Base-by-base conservation (phyloP, 129 eudicot species). In the Flaveria bidentis region DNA sequence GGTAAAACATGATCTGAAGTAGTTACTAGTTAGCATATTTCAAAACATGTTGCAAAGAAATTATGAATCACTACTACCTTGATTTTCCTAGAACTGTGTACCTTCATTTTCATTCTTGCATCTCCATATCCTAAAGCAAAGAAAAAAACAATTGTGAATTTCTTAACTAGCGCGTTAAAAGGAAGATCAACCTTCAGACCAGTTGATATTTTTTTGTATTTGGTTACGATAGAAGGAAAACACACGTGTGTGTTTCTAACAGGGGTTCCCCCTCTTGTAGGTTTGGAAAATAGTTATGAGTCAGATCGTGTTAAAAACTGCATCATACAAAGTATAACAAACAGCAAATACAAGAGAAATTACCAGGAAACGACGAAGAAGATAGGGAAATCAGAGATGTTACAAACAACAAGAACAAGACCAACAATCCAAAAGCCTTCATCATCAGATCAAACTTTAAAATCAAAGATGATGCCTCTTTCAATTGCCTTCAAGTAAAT, bases 391-490 rank as follows among this genome's bases (percentile, higher is more conserved):
- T 22, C 51, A 87, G 63, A 77, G 84, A 41, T 42, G 78, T 64
- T 67, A 79, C 82, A 72, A 77, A 18, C 70, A 84, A 71, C 69
- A 86, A 76, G 66, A 84, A 69, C 81, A 86, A 61, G 77, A 77
- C 68, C 83, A 82, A 85, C 16, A 85, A 67, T 64, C 91, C 86
- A 86, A 82, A 79, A 81, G 57, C 67, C 88, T 88, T 91, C 97
- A 86, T 91, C 20, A 82, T 87, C 68, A 58, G 77, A 74, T 16
- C 74, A 57, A 71, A 55, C 18, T 39, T 52, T 63, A 70, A 39
- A 36, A 36, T 36, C 7, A 36, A 36, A 36, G 41, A 36, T 36
- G 41, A 36, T 36, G 41, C 41, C 41, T 36, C 41, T 36, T 36
- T 36, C 36, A 36, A 3, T 36, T 36, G 1, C 41, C 41, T 36